A percentile compares a stretch with the other conserved stretches of the same genome.
Evolutionary conservation across 768 basidiomycete genomes (phyloP).

Genomic region (Tephrocybe sp.): DNA sequence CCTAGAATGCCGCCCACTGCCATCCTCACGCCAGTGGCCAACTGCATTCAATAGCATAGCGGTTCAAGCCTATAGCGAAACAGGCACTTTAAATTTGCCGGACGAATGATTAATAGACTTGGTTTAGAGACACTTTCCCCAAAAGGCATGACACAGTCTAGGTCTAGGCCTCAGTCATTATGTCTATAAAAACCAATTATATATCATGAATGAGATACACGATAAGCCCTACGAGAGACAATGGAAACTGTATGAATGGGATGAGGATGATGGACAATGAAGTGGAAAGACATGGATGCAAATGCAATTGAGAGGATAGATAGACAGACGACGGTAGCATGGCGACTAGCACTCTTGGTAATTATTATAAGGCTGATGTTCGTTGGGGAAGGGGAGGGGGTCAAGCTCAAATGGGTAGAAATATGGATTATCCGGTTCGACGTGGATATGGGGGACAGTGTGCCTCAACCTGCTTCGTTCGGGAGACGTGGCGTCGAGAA

Average conservation of each 20-base stretch:
- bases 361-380: slow-evolving; percentile 50
- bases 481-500: slow-evolving; percentile 48
- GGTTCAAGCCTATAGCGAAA: slow-evolving; percentile 45
- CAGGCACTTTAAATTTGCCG: slow-evolving; percentile 9
- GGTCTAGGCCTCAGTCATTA: background rate
- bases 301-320: slow-evolving; percentile 22
- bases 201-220: slow-evolving; percentile 13
- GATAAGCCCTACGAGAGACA: slow-evolving; percentile 12
- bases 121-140: background rate
- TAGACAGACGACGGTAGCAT: slow-evolving; percentile 25
- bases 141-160: too few relatives aligned
- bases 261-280: slow-evolving; percentile 9
- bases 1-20: slow-evolving; percentile 48
- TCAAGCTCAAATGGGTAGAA: slow-evolving; percentile 70
- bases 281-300: slow-evolving; percentile 21
- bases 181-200: slow-evolving; percentile 14
- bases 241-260: slow-evolving; percentile 4
- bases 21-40: slow-evolving; percentile 47
- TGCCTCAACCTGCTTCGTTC: slow-evolving; percentile 51
- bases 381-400: slow-evolving; percentile 67
- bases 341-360: slow-evolving; percentile 65
- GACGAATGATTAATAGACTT: slow-evolving; percentile 8
- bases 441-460: slow-evolving; percentile 58
- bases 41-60: slow-evolving; percentile 71
- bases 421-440: slow-evolving; percentile 58